Base-by-base conservation (phyloP, 768 basidiomycete species). In the Rhodocollybia butyracea region DNA sequence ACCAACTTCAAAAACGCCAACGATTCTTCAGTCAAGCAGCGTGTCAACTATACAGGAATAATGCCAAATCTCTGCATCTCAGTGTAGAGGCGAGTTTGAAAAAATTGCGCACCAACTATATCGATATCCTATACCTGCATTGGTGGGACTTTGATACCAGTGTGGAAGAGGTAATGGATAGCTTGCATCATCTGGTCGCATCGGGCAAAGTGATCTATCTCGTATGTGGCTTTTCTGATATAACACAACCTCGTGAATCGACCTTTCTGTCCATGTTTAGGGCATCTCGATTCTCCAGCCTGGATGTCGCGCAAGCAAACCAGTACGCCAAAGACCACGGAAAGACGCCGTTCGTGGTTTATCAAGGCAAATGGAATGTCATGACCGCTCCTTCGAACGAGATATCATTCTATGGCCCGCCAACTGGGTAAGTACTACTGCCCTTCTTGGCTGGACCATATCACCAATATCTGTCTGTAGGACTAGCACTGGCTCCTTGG, bases 51-150 rank as follows among this genome's bases (percentile, higher is more conserved):
- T 51, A 55, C 59, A 17, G 78, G 1, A 80, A 80, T 64, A 64
- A 66, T 57, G 51, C 67, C 36, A 76, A 77, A 59, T 66, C 63
- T 0, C 53, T 81, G 59, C 64, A 63, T 36, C 21, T 73, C 24
- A 68, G 68, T 19, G 59, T 54, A 19, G 53, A 54, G n/a, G 43
- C 29, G 3, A 54, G 53, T 46, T 32, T 54, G 31, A 46, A 54
- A 58, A 85, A 83, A 57, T 72, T 88, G 19, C 68, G 81, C 41
- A 85, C 83, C 0, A 69, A 76, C n/a, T 87, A 80, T 60, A 75
- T 84, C 60, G 82, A 84, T 59, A 73, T 85, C 46, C 63, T 83
- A 29, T 83, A 84, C 57, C 60, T 83, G 5, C 82, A 84, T 60
- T 80, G 73, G 70, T 75, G 76, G 80, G 78, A 80, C 56, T 77